phyloP scores from a whole-genome alignment of 2,329 filamentous ascomycete genomes.

The Teratosphaeria viscida region DNA sequence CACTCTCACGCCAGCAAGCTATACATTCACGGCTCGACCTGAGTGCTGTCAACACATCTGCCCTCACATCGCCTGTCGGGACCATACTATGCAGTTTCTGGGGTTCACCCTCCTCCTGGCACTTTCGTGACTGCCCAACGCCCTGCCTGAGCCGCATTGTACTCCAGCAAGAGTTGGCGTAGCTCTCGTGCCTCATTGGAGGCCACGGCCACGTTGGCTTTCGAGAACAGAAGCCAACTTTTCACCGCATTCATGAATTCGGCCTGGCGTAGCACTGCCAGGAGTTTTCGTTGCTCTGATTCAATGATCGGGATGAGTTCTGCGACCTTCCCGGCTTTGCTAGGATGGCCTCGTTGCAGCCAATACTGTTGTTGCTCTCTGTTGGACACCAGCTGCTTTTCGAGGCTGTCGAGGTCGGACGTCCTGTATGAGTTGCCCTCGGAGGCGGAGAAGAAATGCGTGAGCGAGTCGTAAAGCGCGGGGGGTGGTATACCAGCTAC shows the following conservation, averaged over 20 bases:
- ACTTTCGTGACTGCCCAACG: background rate
- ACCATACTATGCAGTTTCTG: background rate
- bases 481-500: background rate
- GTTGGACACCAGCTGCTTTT: background rate
- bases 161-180: background rate
- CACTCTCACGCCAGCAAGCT: background rate
- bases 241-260: background rate
- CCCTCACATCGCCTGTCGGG: background rate
- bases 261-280: background rate
- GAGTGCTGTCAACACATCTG: background rate
- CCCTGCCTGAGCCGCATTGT: background rate
- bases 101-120: background rate
- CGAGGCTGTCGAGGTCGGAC: background rate
- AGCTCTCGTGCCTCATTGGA: background rate
- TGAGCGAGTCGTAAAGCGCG: background rate
- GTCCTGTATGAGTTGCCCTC: background rate
- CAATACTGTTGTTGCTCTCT: background rate
- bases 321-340: background rate
- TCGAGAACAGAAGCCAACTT: background rate
- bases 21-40: background rate
- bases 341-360: background rate
- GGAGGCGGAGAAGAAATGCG: background rate
- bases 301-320: too few species aligned
- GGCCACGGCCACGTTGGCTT: background rate
- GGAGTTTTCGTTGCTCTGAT: too few species aligned